Evolutionary conservation across 2,329 filamentous ascomycete genomes (phyloP).

Genomic region (Elsinoe necatrix): DNA sequence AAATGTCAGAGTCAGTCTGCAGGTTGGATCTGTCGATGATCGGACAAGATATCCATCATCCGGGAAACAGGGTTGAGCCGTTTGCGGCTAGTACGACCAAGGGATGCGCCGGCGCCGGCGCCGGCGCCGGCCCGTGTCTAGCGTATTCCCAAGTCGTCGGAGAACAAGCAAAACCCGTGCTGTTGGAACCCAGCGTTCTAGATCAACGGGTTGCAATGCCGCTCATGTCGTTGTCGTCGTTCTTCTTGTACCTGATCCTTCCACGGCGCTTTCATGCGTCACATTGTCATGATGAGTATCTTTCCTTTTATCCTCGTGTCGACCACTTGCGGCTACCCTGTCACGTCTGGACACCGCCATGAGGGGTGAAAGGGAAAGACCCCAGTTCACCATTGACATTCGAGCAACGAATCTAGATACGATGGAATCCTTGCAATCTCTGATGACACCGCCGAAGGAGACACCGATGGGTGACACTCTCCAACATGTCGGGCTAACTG

Average conservation of each 20-base stretch:
- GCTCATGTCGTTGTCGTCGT: background rate
- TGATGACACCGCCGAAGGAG: background rate
- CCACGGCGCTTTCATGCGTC: background rate
- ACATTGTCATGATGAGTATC: background rate
- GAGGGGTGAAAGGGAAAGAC: background rate
- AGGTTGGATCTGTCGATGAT: background rate
- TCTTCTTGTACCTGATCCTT: constrained; percentile 1
- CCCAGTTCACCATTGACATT: constrained; percentile 11
- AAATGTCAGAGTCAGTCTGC: background rate
- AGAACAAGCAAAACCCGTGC: background rate
- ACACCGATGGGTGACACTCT: constrained; percentile 11
- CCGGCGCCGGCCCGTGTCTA: background rate
- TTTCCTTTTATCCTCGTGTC: background rate
- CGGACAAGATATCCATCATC: background rate
- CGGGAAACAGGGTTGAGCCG: background rate
- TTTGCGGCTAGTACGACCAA: background rate
- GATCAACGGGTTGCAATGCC: background rate
- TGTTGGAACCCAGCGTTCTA: background rate
- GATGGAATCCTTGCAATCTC: background rate
- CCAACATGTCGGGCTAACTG: constrained; percentile 1
- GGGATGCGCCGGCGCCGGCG: no score
- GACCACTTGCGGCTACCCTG: background rate
- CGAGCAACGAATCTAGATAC: background rate
- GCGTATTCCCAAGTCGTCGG: background rate
- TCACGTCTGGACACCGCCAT: background rate